Evolutionary conservation across 768 basidiomycete genomes (phyloP), one percentile per base, ranked within the genome.

Genomic region (Butyriboletus loyo): DNA sequence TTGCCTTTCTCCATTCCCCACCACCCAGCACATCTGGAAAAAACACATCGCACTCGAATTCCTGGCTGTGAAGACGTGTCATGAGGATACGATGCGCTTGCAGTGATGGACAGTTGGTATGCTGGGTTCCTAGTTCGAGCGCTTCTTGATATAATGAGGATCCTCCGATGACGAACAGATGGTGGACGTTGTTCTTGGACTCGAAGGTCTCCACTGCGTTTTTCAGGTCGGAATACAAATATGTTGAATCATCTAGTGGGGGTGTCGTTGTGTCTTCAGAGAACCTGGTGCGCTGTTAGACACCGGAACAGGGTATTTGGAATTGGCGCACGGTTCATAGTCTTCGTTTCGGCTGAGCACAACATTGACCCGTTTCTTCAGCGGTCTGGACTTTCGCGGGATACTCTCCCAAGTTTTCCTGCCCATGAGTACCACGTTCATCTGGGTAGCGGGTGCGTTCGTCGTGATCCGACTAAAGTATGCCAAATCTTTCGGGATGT

Each of bases 351-450:
- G 76, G 69, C 83, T 86, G 53, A 95, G 71, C 51, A 99, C 84
- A 24, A 95, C 67, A 65, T 98, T 99, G 49, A 79, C 50, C 45
- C 97, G 78, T 39, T 78, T 80, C 37, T 79, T 75, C 19, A 99
- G 77, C 5, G 97, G 97, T 56, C 89, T 78, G 72, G 87, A 89
- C 67, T 84, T 89, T 19, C 65, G 57, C 8, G 97, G 96, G 49
- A 99, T 98, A 66, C 91, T 91, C 72, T 98, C 93, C 97, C 97
- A 99, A 14, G 94, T 96, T 64, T 90, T 93, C 50, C 96, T 80
- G 13, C 97, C 97, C 96, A 99, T 98, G 50, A 98, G 74, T 19
- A 98, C 86, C 1, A 81, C 83, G 70, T 98, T 98, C 52, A 66
- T 73, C 40, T 63, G 66, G 7, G 75, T 78, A 34, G 76, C 70